These are phyloP conservation scores for Eremothecium coryli DNA, from an alignment of 1,139 yeast species.

Conservation along the genomic window DNA sequence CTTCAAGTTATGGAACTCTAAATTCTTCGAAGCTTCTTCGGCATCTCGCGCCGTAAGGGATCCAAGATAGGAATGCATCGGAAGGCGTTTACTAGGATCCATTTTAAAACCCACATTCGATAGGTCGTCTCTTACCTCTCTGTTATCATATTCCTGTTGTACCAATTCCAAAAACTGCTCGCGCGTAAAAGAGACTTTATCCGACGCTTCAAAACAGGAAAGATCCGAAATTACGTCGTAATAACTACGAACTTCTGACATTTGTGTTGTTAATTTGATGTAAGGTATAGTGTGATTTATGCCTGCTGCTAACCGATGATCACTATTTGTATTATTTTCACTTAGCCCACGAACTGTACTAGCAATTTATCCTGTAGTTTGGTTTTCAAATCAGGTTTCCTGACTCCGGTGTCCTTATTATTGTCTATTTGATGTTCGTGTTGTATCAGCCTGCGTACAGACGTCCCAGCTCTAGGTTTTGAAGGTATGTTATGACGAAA, in stretches of 20 bases:
- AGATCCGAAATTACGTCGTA: slow-evolving; percentile 26
- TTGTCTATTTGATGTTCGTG: too few relatives aligned
- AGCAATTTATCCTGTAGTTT: too few relatives aligned
- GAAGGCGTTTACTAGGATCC: slow-evolving; percentile 13
- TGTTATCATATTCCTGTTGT: slow-evolving; percentile 8
- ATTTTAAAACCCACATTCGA: slow-evolving; percentile 6
- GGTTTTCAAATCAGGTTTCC: too few relatives aligned
- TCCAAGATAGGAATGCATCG: slow-evolving; percentile 28
- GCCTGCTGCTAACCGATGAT: too few relatives aligned
- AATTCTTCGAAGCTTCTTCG: slow-evolving; percentile 10
- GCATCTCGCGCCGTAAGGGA: slow-evolving; percentile 12
- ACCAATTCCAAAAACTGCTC: slow-evolving; percentile 23
- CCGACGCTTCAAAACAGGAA: slow-evolving; percentile 26
- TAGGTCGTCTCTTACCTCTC: slow-evolving; percentile 10
- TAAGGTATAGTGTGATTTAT: too few relatives aligned
- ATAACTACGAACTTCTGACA: slow-evolving; percentile 11
- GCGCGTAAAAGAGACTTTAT: slow-evolving; percentile 20
- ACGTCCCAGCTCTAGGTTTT: too few relatives aligned
- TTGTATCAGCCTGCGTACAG: too few relatives aligned
- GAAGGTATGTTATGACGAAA: too few relatives aligned
- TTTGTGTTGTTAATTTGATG: too few relatives aligned
- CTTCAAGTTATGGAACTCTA: slow-evolving; percentile 21
- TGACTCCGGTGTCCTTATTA: too few relatives aligned
- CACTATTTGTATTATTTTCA: too few relatives aligned
- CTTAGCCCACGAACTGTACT: too few relatives aligned